phyloP scores from a whole-genome alignment of 2,329 filamentous ascomycete genomes.

The Bipolaris oryzae region DNA sequence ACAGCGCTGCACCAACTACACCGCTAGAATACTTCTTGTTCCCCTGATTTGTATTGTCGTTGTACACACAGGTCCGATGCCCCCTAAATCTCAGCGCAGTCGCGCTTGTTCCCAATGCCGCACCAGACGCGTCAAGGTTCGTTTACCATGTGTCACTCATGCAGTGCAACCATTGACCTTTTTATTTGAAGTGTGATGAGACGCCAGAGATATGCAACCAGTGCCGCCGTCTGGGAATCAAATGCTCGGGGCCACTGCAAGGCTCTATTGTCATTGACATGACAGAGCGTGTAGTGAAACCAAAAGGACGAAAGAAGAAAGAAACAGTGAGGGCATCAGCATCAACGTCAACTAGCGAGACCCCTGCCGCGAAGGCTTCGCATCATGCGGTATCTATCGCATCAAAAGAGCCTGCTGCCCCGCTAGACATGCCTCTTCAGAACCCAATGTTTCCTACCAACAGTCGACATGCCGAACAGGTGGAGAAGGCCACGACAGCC shows the following conservation, averaged over 20 bases:
- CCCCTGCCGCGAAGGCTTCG: background rate
- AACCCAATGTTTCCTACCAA: conserved; percentile 4
- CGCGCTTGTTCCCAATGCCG: conserved; percentile 44
- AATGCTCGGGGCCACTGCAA: conserved; percentile 39
- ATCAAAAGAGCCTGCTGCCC: background rate
- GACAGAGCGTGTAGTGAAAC: conserved; percentile 40
- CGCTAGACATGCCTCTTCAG: background rate
- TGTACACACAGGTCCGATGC: conserved; percentile 8
- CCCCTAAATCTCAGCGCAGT: conserved; percentile 40
- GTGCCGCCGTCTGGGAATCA: conserved; percentile 31
- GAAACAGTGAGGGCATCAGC: conserved; percentile 7
- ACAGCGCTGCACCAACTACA: conserved; percentile 3
- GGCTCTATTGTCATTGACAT: conserved; percentile 46
- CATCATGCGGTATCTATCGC: background rate
- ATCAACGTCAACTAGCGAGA: background rate
- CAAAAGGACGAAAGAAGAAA: conserved; percentile 30
- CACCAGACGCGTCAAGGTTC: conserved; percentile 44
- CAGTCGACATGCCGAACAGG: conserved; percentile 11
- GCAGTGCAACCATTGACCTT: conserved; percentile 5
- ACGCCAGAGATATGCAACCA: conserved; percentile 29
- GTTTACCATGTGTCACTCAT: background rate
- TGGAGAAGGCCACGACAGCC: conserved; percentile 28
- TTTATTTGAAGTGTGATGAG: conserved; percentile 33
- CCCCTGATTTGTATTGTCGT: conserved; percentile 11
- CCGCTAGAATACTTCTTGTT: conserved; percentile 23